phyloP scores from a whole-genome alignment of 345 rosid species.

The Sapria himalayana region DNA sequence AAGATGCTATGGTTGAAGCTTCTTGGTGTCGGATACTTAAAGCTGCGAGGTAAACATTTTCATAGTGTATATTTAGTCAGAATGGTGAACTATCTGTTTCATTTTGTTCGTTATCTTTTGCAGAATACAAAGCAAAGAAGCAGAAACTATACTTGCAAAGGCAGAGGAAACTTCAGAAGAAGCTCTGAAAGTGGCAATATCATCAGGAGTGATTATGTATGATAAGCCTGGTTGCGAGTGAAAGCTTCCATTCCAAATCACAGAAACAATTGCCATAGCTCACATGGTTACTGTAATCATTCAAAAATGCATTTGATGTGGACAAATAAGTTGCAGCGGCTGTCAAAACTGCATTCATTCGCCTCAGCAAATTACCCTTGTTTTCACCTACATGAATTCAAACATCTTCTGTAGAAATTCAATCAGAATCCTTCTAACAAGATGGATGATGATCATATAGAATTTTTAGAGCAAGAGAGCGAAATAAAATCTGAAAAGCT shows the following conservation, averaged over 20 bases:
- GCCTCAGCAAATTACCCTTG: constrained; percentile 37
- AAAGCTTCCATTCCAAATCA: constrained; percentile 27
- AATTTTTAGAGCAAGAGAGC: constrained; percentile 29
- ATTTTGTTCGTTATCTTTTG: constrained; percentile 3
- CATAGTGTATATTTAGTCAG: not conserved
- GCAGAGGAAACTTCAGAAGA: constrained; percentile 63
- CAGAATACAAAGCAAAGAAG: constrained; percentile 66
- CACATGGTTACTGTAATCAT: constrained; percentile 65
- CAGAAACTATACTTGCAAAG: constrained; percentile 32
- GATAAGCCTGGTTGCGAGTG: constrained; percentile 49
- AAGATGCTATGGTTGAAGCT: constrained; percentile 81
- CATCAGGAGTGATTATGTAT: constrained; percentile 70
- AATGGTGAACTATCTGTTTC: not conserved
- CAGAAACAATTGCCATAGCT: constrained; percentile 29
- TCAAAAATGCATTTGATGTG: constrained; percentile 78
- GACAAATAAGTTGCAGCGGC: constrained; percentile 90
- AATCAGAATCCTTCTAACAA: constrained; percentile 70
- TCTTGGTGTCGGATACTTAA: constrained; percentile 82
- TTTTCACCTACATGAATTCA: constrained; percentile 47
- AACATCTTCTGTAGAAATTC: constrained; percentile 46
- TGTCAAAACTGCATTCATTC: constrained; percentile 53
- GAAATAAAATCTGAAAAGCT: constrained; percentile 52
- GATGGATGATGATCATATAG: constrained; percentile 16
- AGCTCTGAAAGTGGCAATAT: constrained; percentile 74
- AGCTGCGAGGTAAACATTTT: constrained; percentile 57